Base-by-base conservation (phyloP, 1,284 basidiomycete genomes). In the Sphaerobolus stellatus region DNA sequence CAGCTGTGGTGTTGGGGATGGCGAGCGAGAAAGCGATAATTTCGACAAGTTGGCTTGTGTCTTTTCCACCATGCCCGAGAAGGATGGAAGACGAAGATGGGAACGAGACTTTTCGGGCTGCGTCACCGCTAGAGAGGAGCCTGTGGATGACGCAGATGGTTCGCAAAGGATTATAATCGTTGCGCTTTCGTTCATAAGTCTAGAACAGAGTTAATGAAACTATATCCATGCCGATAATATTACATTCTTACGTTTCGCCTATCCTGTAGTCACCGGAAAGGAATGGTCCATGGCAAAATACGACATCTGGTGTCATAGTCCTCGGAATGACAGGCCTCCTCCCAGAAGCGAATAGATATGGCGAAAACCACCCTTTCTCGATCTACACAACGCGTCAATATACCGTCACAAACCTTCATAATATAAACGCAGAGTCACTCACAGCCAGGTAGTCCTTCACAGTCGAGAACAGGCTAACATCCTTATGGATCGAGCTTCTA, bases 201-300 rank as follows among this genome's bases (percentile, higher is more conserved):
- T 62, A 22, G 33, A 33, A 24, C 46, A 59, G 54, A 33, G 60
- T 59, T 34, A 61, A 34, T 51, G 25, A 20, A 38, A 29, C 7
- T 27, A 18, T 6, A 13, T 6, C 7, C 18, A 38, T n/a, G 16
- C 8, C 13, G 13, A 38, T 40, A 16, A 45, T 14, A 29, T 28
- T 11, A 27, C 25, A 28, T 4, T 24, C 36, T 24, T 40, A 52
- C 5, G 79, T 78, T 63, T 84, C 74, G n/a, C 82, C 83, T 40
- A 84, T 64, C 54, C 68, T 74, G 66, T 84, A 83, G 62, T 84
- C 82, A 22, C 82, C 82, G 63, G 70, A 68, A 31, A 84, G 68
- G 69, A 85, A 86, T 4, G 82, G 83, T 1, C 81, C 81, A 64
- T 86, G 82, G 59, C 80, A 84, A 62, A 85, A 85, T n/a, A 84